A percentile compares a stretch with the other conserved stretches of the same genome.
Evolutionary conservation across 345 rosid genomes (phyloP).

Genomic region (Salix udensis): DNA sequence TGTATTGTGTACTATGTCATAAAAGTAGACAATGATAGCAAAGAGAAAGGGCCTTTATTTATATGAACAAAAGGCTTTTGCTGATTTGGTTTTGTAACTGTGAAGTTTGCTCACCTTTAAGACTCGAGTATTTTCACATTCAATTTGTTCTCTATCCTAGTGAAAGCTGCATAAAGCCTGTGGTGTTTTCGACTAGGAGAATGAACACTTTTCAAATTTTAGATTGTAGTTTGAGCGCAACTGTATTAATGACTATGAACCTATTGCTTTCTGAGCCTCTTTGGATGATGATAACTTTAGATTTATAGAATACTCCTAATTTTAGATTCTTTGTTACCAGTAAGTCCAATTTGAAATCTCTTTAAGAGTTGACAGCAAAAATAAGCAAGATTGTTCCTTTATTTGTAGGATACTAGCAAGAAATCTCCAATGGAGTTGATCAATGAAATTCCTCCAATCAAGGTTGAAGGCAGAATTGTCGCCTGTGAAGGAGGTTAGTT

Average conservation of each 20-base stretch:
- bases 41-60: too few species aligned
- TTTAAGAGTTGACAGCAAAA: not conserved
- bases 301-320: not conserved
- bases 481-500: constrained; percentile 96
- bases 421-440: constrained; percentile 99
- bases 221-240: not conserved
- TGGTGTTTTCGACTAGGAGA: not conserved
- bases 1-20: not conserved
- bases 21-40: not conserved
- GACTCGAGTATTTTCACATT: not conserved
- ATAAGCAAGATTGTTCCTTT: not conserved
- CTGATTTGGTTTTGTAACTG: not conserved
- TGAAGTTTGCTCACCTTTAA: too few species aligned
- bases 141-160: not conserved
- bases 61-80: not conserved
- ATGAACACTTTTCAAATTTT: not conserved
- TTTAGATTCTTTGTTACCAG: not conserved
- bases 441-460: constrained; percentile 94
- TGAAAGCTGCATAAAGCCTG: not conserved
- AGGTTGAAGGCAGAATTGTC: constrained; percentile 88
- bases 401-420: constrained; percentile 66
- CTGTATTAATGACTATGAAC: not conserved
- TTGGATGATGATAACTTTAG: not conserved
- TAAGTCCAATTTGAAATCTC: too few species aligned
- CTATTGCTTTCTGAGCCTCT: not conserved